Conservation (phyloP, 2,329 filamentous ascomycete genomes). For the Pyrenochaeta sp. region DNA sequence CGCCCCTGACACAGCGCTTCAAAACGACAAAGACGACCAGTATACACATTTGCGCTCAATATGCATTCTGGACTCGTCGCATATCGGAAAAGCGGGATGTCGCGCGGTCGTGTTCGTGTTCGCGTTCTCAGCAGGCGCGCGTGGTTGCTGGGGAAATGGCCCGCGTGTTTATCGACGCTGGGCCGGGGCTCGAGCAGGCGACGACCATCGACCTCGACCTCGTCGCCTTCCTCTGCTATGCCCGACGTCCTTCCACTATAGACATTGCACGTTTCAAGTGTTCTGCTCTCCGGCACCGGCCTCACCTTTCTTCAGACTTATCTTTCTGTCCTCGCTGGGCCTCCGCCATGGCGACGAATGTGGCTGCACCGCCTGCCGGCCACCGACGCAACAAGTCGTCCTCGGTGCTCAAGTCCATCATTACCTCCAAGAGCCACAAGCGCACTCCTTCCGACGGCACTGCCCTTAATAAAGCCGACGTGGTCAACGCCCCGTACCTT, state of each 20-base stretch:
- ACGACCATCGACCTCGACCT: slow-evolving; percentile 11
- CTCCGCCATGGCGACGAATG: slow-evolving; percentile 32
- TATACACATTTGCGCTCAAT: too few relatives aligned
- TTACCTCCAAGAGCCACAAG: slow-evolving; percentile 59
- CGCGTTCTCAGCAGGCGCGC: too few relatives aligned
- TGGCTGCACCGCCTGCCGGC: slow-evolving; percentile 31
- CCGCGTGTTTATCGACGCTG: slow-evolving; percentile 21
- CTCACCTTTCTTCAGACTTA: slow-evolving; percentile 6
- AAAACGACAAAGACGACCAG: too few relatives aligned
- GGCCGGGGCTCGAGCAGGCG: slow-evolving; percentile 15
- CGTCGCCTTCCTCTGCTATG: slow-evolving; percentile 29
- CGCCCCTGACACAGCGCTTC: too few relatives aligned
- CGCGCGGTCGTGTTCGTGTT: too few relatives aligned
- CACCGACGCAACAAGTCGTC: slow-evolving; percentile 53
- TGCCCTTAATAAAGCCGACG: slow-evolving; percentile 31
- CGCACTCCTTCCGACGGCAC: slow-evolving; percentile 54
- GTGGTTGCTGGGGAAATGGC: slow-evolving; percentile 24
- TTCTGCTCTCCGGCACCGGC: slow-evolving; percentile 20
- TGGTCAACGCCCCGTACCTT: slow-evolving; percentile 28
- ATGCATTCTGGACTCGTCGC: too few relatives aligned
- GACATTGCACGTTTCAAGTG: slow-evolving; percentile 23
- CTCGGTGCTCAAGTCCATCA: slow-evolving; percentile 59
- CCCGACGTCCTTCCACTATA: slow-evolving; percentile 29
- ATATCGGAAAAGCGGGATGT: too few relatives aligned
- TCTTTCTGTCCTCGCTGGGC: slow-evolving; percentile 9